Percentiles rank a stretch among this genome's conserved stretches.
Conservation (phyloP, 2,329 filamentous ascomycete genomes). For the Fonsecaea erecta region DNA sequence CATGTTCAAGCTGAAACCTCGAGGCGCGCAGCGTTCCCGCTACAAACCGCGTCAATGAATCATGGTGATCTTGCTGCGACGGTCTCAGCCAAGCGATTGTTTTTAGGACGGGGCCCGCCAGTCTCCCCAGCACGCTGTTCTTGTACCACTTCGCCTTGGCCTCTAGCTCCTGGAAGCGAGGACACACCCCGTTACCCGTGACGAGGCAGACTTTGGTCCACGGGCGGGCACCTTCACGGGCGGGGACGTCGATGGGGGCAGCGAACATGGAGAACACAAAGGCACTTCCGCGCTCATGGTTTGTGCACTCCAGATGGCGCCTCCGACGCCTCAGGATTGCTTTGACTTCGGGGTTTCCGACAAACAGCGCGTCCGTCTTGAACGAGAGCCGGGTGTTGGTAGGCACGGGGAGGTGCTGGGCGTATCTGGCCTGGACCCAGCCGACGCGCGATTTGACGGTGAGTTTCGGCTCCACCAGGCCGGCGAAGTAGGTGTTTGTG, state of each 20-base stretch:
- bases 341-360: constrained; percentile 30
- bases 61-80: background rate
- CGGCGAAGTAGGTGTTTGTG: constrained; percentile 39
- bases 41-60: background rate
- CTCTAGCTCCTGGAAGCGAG: background rate
- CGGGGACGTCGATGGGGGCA: background rate
- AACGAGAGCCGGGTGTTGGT: constrained; percentile 18
- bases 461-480: constrained; percentile 4
- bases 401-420: constrained; percentile 22
- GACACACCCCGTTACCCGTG: background rate
- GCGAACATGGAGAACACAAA: background rate
- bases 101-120: background rate
- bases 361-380: constrained; percentile 29
- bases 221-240: background rate
- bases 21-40: background rate
- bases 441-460: constrained; percentile 19
- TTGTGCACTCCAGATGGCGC: constrained; percentile 28
- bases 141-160: constrained; percentile 3
- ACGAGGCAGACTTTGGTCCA: constrained; percentile 6
- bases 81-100: background rate
- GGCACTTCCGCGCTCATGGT: background rate
- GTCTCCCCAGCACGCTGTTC: background rate
- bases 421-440: constrained; percentile 23
- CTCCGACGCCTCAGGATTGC: constrained; percentile 24
- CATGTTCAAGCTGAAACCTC: background rate